Evolutionary conservation across 2,329 filamentous ascomycete species (phyloP), one percentile per base, ranked within the genome.

Genomic region (Penicillium sp.): DNA sequence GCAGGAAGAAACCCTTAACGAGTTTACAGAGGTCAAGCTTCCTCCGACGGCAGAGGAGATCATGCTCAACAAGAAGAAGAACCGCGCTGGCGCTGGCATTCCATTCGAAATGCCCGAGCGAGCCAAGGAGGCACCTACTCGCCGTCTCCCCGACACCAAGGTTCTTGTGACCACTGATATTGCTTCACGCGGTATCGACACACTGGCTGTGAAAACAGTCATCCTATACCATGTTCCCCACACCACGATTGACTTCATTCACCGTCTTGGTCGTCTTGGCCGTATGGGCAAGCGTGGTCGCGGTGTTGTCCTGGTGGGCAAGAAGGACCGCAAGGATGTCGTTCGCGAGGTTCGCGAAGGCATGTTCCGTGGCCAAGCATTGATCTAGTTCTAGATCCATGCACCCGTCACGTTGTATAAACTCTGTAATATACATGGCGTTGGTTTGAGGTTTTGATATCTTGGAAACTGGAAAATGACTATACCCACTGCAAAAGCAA

Each of bases 161-260:
- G 93, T 96, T 10, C 84, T 99, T 38, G 93, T 99, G 3, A 94
- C 92, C 11, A 99, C 94, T 0, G 94, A 99, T 73, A 77, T 99
- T 54, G 91, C 91, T 4, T 96, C 92, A 5, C 81, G 94, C 63
- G 94, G 94, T 59, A 96, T 99, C 65, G 94, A 99, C 73, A 99
- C 94, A 0, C 77, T 97, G 29, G 89, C 91, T 16, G 93, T 97
- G 16, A 84, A 90, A 54, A 91, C 96, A 63, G 94, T 99, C 49
- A 88, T 99, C 51, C 77, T 99, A 24, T 97, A 96, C 73, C 92
- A 99, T 71, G 93, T 99, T n/a, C 94, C 94, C 4, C 93, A 97
- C 70, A 96, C 91, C 0, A 96, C 92, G 0, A 95, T 99, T 56
- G 95, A 99, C 74, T 99, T 99, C 67, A 97, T 99, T 67, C 95